Evolutionary conservation across 768 basidiomycete genomes (phyloP).

Genomic region (Calocera cornea): DNA sequence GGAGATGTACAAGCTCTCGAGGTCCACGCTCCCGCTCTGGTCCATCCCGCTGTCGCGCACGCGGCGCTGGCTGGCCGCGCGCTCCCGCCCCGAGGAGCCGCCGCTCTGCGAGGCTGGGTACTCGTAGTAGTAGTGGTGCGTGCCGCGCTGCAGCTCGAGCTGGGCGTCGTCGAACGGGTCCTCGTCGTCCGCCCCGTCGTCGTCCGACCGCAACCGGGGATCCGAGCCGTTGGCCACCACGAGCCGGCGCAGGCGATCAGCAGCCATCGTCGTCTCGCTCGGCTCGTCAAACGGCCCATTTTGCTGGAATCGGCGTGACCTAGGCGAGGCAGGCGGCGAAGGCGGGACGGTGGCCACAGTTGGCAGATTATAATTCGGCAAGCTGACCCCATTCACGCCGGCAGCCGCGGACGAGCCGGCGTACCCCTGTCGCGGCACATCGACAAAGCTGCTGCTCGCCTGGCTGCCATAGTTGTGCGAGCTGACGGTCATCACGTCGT

Average conservation of each 20-base stretch:
- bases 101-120: neutral
- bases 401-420: neutral
- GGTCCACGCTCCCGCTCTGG: neutral
- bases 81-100: neutral
- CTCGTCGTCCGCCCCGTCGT: neutral
- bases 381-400: neutral
- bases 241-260: neutral
- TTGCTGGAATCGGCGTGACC: neutral
- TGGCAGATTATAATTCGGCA: slow-evolving; percentile 1
- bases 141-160: neutral
- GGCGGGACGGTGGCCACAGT: neutral
- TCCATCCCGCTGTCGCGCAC: neutral
- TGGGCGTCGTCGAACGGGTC: neutral
- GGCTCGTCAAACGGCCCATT: neutral
- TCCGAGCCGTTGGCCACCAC: neutral
- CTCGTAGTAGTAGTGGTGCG: neutral
- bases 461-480: slow-evolving; percentile 24
- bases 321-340: neutral
- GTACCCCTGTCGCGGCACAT: neutral
- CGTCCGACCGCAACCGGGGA: neutral
- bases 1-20: neutral
- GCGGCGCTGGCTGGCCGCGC: neutral
- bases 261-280: neutral
- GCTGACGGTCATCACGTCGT: slow-evolving; percentile 64
- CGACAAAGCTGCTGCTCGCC: neutral